A percentile compares a stretch with the other conserved stretches of the same genome.
Conservation (phyloP, 2,329 filamentous ascomycete genomes). For the Graphilbum ipis-grandicollis region DNA sequence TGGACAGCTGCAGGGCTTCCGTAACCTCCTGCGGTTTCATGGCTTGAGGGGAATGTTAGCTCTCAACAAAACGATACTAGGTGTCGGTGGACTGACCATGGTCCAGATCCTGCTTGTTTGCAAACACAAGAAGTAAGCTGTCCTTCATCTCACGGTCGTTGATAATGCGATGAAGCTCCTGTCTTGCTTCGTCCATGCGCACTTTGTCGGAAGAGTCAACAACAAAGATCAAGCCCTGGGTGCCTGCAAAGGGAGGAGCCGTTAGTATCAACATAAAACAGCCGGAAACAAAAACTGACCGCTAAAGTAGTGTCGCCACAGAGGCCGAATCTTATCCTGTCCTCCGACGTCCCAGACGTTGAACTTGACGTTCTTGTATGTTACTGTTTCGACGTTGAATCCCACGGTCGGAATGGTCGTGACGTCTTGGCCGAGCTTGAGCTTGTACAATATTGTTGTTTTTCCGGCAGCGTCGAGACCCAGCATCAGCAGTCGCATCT, state of each 20-base stretch:
- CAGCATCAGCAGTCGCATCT: constrained; percentile 97
- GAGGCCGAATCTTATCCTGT: constrained; percentile 93
- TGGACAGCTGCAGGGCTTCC: constrained; percentile 56
- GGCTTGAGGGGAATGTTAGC: constrained; percentile 25
- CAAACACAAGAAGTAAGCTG: constrained; percentile 83
- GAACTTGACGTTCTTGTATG: constrained; percentile 99
- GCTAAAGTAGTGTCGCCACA: constrained; percentile 96
- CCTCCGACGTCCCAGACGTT: constrained; percentile 98
- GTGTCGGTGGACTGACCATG: constrained; percentile 37
- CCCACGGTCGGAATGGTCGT: constrained; percentile 97
- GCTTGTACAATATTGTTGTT: constrained; percentile 97
- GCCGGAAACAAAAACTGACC: constrained; percentile 28
- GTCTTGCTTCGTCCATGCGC: constrained; percentile 81
- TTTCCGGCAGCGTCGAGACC: constrained; percentile 96
- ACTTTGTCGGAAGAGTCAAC: constrained; percentile 87
- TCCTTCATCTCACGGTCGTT: constrained; percentile 98
- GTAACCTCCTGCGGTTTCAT: constrained; percentile 69
- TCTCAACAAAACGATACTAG: not conserved
- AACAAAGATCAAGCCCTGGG: constrained; percentile 96
- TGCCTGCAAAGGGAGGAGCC: constrained; percentile 43
- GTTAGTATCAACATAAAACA: not conserved
- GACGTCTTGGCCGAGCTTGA: constrained; percentile 95
- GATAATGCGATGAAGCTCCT: constrained; percentile 92
- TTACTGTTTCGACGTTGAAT: constrained; percentile 98
- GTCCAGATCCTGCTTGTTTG: constrained; percentile 94